Conservation (phyloP, 2,329 filamentous ascomycete species). For the Juglanconis sp. region DNA sequence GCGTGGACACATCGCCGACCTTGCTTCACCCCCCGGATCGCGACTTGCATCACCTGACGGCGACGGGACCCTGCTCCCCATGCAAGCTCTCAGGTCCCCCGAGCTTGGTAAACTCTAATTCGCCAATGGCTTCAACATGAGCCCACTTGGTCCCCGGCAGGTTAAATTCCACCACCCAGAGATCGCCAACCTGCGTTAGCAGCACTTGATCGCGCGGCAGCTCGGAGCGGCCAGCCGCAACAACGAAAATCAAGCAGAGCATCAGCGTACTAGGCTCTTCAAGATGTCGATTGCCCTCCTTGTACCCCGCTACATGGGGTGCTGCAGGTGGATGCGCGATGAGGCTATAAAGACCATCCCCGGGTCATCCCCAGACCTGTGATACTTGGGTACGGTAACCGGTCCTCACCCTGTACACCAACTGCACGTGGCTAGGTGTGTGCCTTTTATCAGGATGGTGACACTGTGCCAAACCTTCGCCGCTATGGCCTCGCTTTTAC, state of each 20-base stretch:
- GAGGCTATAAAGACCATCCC: conserved; percentile 2
- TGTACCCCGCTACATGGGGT: neutral
- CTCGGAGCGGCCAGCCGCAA: conserved; percentile 14
- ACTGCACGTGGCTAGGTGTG: neutral
- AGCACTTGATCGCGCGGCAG: conserved; percentile 7
- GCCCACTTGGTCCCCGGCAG: neutral
- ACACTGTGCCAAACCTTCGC: neutral
- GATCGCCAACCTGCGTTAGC: conserved; percentile 9
- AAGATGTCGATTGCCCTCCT: too few species aligned
- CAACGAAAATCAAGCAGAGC: neutral
- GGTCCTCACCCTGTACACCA: neutral
- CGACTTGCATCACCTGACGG: too few species aligned
- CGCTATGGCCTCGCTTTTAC: conserved; percentile 2
- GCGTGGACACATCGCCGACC: too few species aligned
- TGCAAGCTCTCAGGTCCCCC: too few species aligned
- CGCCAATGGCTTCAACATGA: too few species aligned
- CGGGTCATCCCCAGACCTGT: neutral
- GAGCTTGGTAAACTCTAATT: too few species aligned
- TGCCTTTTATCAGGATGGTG: conserved; percentile 1
- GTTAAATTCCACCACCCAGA: conserved; percentile 16
- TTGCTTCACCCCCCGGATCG: too few species aligned
- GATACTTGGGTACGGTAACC: too few species aligned
- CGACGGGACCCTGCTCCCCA: too few species aligned
- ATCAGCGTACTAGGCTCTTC: neutral
- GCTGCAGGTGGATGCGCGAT: neutral